Evolutionary conservation across 2,329 filamentous ascomycete species (phyloP), one percentile per base, ranked within the genome.

Genomic region (Emmonsiellopsis sp.): DNA sequence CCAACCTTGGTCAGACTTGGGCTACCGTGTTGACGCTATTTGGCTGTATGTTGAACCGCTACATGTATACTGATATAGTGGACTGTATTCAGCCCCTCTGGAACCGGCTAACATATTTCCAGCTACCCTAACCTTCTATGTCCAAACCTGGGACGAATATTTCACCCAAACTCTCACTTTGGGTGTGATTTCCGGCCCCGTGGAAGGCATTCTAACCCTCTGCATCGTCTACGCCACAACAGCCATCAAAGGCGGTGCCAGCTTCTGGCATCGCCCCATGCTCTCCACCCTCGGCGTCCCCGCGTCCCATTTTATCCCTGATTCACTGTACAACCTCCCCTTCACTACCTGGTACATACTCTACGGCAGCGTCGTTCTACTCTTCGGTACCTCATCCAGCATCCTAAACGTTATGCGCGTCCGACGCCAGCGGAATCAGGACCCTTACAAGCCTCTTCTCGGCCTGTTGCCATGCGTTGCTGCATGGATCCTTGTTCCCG

Each of bases 121-220:
- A 89, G 86, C 87, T 6, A 82, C 92, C 55, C 77, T 94, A 63
- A 96, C 93, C n/a, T 98, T 98, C 71, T 97, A 97, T 70, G 86
- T 97, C 42, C 93, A 97, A 70, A 97, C 93, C 36, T 98, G 93
- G 93, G 93, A 98, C 66, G 93, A 97, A 70, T 98, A 97, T 73
- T 92, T 97, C 74, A 98, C 93, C 50, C 91, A 96, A 71, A 93
- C 91, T 2, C 81, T 98, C 47, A 96, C 90, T 1, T 81, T 98
- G 5, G 93, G 93, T 55, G 75, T 97, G 57, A 79, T 98, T 60
- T 96, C 92, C 59, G 93, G 93, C 0, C 93, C 93, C 3, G 93
- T 98, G 39, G 93, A 98, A 72, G 93, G 93, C 50, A 86, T 98
- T 53, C 73, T 97, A 46, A 90, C 88, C 42, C 79, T 98, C 17